Conservation (phyloP, 768 basidiomycete genomes). For the Wakefieldia striispora region DNA sequence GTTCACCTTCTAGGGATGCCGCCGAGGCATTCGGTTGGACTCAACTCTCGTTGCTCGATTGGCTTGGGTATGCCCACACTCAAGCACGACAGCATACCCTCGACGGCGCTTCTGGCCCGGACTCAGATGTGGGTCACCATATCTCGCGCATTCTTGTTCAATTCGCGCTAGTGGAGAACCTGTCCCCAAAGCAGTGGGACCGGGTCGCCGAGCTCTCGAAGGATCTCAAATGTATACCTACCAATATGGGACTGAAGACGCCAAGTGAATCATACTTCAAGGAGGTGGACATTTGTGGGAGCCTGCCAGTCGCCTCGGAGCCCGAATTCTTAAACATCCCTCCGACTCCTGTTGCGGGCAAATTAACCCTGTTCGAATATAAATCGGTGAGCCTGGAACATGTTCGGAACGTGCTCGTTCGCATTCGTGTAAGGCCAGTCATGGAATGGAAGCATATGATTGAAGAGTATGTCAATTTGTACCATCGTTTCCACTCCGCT, state of each 20-base stretch:
- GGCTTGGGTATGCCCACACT: conserved; percentile 62
- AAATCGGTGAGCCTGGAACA: not conserved
- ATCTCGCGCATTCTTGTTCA: conserved; percentile 60
- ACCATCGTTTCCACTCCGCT: conserved; percentile 31
- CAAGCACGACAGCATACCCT: conserved; percentile 18
- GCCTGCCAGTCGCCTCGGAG: conserved; percentile 9
- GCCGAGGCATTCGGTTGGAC: conserved; percentile 66
- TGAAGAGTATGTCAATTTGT: conserved; percentile 36
- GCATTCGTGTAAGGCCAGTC: conserved; percentile 36
- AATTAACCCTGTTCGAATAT: not conserved
- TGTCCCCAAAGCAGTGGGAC: conserved; percentile 51
- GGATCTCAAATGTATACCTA: conserved; percentile 64
- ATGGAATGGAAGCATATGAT: conserved; percentile 11
- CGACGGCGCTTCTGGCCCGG: not conserved
- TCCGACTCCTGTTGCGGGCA: not conserved
- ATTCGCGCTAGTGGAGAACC: conserved; percentile 68
- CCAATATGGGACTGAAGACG: conserved; percentile 63
- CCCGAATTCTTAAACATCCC: not conserved
- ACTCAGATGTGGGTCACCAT: conserved; percentile 51
- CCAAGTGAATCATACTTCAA: conserved; percentile 79
- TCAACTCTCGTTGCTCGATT: conserved; percentile 68
- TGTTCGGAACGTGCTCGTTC: conserved; percentile 3
- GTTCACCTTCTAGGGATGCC: conserved; percentile 41
- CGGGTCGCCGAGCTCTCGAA: conserved; percentile 49
- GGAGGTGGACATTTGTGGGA: conserved; percentile 78